Conservation (phyloP, 1,284 basidiomycete species). For the Puccinia coronata region DNA sequence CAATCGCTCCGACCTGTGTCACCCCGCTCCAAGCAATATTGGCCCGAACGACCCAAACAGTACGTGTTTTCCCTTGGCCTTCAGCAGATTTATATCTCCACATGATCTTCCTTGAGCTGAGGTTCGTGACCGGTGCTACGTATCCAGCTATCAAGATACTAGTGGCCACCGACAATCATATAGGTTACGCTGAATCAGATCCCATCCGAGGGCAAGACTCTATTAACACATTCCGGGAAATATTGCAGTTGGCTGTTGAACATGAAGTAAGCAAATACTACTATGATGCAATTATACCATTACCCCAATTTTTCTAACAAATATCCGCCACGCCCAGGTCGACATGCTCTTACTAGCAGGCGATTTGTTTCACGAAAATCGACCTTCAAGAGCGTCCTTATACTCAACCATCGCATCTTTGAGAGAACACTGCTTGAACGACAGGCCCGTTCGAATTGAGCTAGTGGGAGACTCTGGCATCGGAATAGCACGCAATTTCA, state of each 20-base stretch:
- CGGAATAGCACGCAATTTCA: conserved; percentile 71
- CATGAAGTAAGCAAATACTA: conserved; percentile 68
- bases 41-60: background rate
- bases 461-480: conserved; percentile 88
- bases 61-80: background rate
- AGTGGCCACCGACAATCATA: conserved; percentile 91
- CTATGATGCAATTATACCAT: background rate
- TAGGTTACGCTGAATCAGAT: conserved; percentile 92
- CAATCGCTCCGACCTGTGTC: background rate
- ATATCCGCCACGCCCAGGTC: conserved; percentile 65
- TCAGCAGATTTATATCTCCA: background rate
- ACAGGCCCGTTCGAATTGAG: conserved; percentile 83
- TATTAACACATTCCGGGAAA: conserved; percentile 91
- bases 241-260: conserved; percentile 83
- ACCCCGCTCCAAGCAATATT: conserved; percentile 7
- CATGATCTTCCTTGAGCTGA: background rate
- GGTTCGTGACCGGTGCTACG: too few relatives aligned
- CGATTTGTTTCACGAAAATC: conserved; percentile 96
- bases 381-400: conserved; percentile 84
- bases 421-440: conserved; percentile 84
- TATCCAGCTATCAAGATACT: conserved; percentile 64
- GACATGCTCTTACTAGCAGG: conserved; percentile 92
- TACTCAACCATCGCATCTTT: conserved; percentile 85
- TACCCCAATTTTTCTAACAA: background rate
- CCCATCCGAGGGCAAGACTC: conserved; percentile 92